Evolutionary conservation across 148 eudicot species (phyloP), one percentile per base, ranked within the genome.

Genomic region (Heliamphora exappendiculata): DNA sequence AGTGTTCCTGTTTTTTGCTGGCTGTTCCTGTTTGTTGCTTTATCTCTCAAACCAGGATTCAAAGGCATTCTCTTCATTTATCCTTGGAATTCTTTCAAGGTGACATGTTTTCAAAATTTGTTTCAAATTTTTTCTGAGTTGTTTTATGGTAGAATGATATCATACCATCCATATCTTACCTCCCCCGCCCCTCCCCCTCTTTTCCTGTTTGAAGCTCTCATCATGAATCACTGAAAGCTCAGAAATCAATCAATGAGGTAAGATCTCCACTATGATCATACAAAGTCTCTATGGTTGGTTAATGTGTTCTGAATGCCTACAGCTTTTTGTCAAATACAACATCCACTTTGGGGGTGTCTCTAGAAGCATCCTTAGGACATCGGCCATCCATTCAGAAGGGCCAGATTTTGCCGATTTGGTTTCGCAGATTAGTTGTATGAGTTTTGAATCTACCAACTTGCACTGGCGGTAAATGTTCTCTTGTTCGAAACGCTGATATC

Each of bases 171-270:
- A 8, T 45, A 33, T 59, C 66, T 81, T 59, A 17, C 39, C 53
- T 42, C n/a, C n/a, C n/a, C n/a, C n/a, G n/a, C n/a, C n/a, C n/a
- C n/a, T n/a, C n/a, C n/a, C n/a, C n/a, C 41, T 20, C 1, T 41
- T 19, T 76, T 78, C 41, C 66, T 67, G 58, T 72, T 78, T 83
- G 82, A 82, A 96, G 99, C 84, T 91, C 98, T 42, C 98, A 93
- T 84, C 94, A 96, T 75, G 99, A 93, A 84, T 86, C 99, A 59
- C 78, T 88, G 68, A 96, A 96, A 88, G 87, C 94, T 87, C 99
- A 96, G 85, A 95, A 96, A 84, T 93, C 98, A 65, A 88, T 96
- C 82, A 96, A 85, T 77, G 99, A 93, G 99, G 99, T 96, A 84
- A 75, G 67, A 73, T 79, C 54, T 70, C 47, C 13, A 5, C 16